phyloP scores from a whole-genome alignment of 768 basidiomycete species.

The Phanerodontia chrysosporium region DNA sequence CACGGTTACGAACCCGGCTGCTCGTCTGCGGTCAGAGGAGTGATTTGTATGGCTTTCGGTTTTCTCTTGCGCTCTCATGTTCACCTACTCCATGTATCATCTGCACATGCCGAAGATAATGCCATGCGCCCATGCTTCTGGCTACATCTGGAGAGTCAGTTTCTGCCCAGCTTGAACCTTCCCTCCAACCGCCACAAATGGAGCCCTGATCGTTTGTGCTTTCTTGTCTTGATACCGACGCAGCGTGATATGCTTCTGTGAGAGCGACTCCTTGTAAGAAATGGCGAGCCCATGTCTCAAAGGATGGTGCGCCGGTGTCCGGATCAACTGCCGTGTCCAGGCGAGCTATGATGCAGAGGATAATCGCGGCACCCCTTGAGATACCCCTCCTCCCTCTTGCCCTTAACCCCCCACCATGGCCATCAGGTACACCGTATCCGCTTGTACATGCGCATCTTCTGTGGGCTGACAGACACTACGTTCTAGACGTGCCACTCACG shows the following conservation, averaged over 20 bases:
- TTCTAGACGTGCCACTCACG: constrained; percentile 67
- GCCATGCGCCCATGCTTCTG: constrained; percentile 45
- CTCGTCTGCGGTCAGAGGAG: constrained; percentile 94
- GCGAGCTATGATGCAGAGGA: background rate
- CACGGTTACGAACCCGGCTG: constrained; percentile 91
- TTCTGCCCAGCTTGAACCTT: too few relatives aligned
- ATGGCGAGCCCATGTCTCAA: too few relatives aligned
- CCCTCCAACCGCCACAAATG: too few relatives aligned
- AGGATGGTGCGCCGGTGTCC: background rate
- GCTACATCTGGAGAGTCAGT: constrained; percentile 12
- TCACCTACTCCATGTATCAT: constrained; percentile 44
- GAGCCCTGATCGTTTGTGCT: too few relatives aligned
- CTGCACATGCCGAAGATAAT: constrained; percentile 48
- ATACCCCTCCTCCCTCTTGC: background rate
- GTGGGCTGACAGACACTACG: background rate
- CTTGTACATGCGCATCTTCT: background rate
- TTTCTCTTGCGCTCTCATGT: constrained; percentile 29
- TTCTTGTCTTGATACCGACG: background rate
- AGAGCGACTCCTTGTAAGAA: too few relatives aligned
- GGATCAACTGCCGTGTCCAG: background rate
- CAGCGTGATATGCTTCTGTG: too few relatives aligned
- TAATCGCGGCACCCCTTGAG: background rate
- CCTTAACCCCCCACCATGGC: background rate
- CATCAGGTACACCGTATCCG: too few relatives aligned
- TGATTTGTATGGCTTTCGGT: constrained; percentile 35